Base-by-base conservation (phyloP, 768 basidiomycete species). In the Rhizopogon rudus region DNA sequence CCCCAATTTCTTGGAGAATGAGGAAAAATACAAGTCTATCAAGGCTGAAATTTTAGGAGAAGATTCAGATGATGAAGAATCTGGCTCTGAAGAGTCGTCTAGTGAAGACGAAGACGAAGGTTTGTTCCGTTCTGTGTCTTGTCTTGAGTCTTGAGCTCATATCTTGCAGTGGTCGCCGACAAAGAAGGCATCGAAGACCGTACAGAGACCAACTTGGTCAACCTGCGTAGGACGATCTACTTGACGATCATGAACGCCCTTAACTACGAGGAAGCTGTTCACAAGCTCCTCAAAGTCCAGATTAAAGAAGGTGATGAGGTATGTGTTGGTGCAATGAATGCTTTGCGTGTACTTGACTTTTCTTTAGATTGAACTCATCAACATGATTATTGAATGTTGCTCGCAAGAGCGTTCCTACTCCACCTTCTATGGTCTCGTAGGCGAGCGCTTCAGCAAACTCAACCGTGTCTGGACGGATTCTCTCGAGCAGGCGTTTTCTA, bases 331-430 rank as follows among this genome's bases (percentile, higher is more conserved):
- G 8, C 42, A 6, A 2, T 16, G 3, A 2, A 37, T 20, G 17
- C 17, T 51, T n/a, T n/a, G 41, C 31, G 12, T 25, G 33, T 33
- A 28, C 1, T 29, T 50, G 17, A 52, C 43, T 52, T 17, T 17
- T 8, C 33, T 54, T n/a, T 64, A 97, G 93, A 89, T 93, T 62
- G 96, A 98, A 69, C 73, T 99, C 55, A 84, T 91, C 69, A 98
- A 98, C 78, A 99, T 99, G 97, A 83, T 99, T 59, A 91, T 99
- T 71, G 96, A 98, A 65, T 99, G 97, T 88, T 98, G 97, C 70
- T 98, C 97, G 2, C 97, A 99, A 76, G 97, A 98, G 70, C 89
- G 97, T 13, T 94, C 96, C 1, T 99, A 98, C 71, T 93, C 91
- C 2, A 90, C 81, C n/a, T 98, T 97, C 78, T 99, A 95, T 65